Evolutionary conservation across 768 basidiomycete genomes (phyloP).

Genomic region (Clavaria fumosa): DNA sequence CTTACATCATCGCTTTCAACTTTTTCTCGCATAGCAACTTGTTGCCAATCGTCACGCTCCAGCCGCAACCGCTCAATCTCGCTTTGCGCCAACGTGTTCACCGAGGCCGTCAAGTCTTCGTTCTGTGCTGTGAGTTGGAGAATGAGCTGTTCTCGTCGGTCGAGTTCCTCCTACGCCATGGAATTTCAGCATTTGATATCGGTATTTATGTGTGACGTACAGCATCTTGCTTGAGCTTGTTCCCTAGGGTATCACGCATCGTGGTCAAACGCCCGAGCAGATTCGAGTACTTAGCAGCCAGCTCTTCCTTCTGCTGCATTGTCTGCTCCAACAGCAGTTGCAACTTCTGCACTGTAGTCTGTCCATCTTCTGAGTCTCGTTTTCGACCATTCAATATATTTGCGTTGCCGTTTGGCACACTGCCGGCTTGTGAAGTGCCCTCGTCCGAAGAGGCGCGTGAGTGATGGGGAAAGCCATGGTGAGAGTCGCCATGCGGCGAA

Average conservation of each 20-base stretch:
- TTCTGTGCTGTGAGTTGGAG: constrained; percentile 66
- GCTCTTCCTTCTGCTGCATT: constrained; percentile 74
- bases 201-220: constrained; percentile 43
- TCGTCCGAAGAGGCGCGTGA: too few species aligned
- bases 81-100: constrained; percentile 67
- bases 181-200: too few species aligned
- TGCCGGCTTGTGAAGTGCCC: too few species aligned
- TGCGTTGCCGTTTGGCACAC: too few species aligned
- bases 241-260: constrained; percentile 88
- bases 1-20: constrained; percentile 56
- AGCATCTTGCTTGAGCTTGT: constrained; percentile 91
- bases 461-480: too few species aligned
- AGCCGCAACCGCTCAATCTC: constrained; percentile 78
- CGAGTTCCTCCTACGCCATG: constrained; percentile 88
- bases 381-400: too few species aligned
- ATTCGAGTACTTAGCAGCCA: constrained; percentile 72
- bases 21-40: constrained; percentile 41
- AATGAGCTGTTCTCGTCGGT: constrained; percentile 75
- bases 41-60: constrained; percentile 55
- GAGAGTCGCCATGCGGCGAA: too few species aligned
- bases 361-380: too few species aligned
- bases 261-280: constrained; percentile 79
- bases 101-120: constrained; percentile 51
- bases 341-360: constrained; percentile 27
- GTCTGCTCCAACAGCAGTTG: constrained; percentile 64